Base-by-base conservation (phyloP, 2,329 filamentous ascomycete species). In the Paraphoma chrysanthemicola region DNA sequence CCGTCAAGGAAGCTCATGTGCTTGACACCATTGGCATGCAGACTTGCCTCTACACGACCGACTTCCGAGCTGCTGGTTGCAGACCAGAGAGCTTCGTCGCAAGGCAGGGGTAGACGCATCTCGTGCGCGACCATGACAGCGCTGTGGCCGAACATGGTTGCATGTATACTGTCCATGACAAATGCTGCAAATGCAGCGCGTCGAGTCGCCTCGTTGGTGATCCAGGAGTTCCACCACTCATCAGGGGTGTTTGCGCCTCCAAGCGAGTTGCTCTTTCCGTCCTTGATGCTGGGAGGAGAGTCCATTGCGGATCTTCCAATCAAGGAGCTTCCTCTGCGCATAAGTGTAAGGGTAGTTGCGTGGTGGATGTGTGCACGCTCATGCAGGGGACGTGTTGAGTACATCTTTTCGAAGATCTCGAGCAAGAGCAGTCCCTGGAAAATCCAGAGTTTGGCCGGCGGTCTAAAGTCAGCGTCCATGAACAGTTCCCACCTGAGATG, bases 351-450 rank as follows among this genome's bases (percentile, higher is more conserved):
- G 0, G 93, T 97, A 0, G 94, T 97, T 12, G 94, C 94, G 73
- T 99, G 95, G 70, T 98, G 94, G 44, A 98, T 97, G 68, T 98
- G 94, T 1, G 94, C 94, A 63, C 95, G 86, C 77, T 99, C 95
- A 76, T 99, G 95, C 31, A 98, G 81, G 56, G 92, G 89, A 62
- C 93, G 86, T 0, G 94, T 97, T 39, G 93, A 95, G 75, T 94
- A 98, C 90, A 97, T 95, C 82, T 99, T 99, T 79, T 99, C 95
- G 69, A 96, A 98, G 0, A 97, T 81, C 74, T 99, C 95, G 11
- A 98, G 83, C 5, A 98, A 83, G 4, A 98, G 82, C 49, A 98
- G 80, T 1, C 94, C 89, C 74, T 98, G 95, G 79, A 98, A 98
- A 0, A 97, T 87, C 94, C 94, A 99, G 7, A 99, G 80, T 77